Percentiles rank a stretch among this genome's conserved stretches.
Conservation (phyloP, 495 filamentous ascomycete genomes). For the Podospora comata region DNA sequence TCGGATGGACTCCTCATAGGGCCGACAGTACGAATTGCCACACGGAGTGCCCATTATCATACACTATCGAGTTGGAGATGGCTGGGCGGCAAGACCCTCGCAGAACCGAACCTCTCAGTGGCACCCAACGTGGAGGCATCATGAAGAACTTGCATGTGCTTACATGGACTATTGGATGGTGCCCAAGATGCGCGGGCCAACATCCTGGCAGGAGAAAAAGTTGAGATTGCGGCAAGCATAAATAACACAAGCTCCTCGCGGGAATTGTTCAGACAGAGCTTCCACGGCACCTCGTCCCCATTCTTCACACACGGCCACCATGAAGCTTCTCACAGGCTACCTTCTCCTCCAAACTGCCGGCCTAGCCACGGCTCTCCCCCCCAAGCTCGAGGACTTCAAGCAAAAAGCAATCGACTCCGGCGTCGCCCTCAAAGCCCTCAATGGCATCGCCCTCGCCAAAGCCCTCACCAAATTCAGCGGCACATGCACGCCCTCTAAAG, state of each 20-base stretch:
- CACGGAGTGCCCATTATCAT: not conserved
- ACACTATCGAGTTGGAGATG: not conserved
- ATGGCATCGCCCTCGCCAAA: conserved; percentile 21
- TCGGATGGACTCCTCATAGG: not conserved
- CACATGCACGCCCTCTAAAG: conserved; percentile 22
- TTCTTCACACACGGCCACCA: not conserved
- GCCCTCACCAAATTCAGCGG: conserved; percentile 18
- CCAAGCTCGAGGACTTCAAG: conserved; percentile 13
- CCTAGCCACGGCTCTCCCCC: conserved; percentile 16
- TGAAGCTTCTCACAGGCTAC: conserved; percentile 9
- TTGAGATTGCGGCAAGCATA: not conserved
- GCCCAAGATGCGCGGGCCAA: not conserved
- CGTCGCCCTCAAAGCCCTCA: conserved; percentile 26
- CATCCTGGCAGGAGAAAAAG: not conserved
- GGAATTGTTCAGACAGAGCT: not conserved
- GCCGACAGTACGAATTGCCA: not conserved
- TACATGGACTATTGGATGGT: not conserved
- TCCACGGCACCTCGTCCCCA: not conserved
- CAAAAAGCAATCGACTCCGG: conserved; percentile 27
- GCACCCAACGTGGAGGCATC: not conserved
- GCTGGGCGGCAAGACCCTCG: not conserved
- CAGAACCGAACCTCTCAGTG: not conserved
- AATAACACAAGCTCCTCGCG: not conserved
- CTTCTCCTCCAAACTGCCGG: conserved; percentile 13
- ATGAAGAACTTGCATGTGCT: not conserved